Percentiles rank a stretch among this genome's conserved stretches.
Conservation (phyloP, 108 stramenopile genomes). For the Craspedostauros australis region DNA sequence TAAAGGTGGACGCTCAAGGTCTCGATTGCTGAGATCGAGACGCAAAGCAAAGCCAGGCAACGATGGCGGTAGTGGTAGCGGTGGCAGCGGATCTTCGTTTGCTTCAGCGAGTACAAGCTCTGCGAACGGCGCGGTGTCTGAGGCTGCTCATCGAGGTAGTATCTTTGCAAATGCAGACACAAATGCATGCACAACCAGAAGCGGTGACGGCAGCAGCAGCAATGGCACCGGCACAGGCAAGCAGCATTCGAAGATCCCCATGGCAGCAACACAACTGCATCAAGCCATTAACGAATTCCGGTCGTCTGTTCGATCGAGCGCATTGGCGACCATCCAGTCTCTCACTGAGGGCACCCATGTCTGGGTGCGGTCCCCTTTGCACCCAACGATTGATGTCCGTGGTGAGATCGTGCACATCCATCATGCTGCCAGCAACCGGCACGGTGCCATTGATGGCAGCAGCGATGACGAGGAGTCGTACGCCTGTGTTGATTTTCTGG, state of each 20-base stretch:
- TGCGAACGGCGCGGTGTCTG: too few species aligned
- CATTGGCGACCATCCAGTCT: constrained; percentile 21
- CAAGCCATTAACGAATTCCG: constrained; percentile 24
- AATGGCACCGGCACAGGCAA: background rate
- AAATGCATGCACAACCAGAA: background rate
- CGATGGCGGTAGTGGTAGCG: too few species aligned
- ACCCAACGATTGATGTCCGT: constrained; percentile 10
- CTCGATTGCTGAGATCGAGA: too few species aligned
- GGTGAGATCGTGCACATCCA: constrained; percentile 43
- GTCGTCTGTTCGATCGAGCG: constrained; percentile 23
- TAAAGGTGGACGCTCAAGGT: too few species aligned
- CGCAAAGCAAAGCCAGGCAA: too few species aligned
- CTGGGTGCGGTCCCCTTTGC: constrained; percentile 18
- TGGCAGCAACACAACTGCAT: constrained; percentile 34
- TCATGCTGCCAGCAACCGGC: too few species aligned
- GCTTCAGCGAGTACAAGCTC: too few species aligned
- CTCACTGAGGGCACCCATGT: constrained; percentile 38
- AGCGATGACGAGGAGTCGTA: constrained; percentile 11
- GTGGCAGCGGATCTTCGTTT: too few species aligned
- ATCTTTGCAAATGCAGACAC: too few species aligned
- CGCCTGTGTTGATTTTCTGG: constrained; percentile 36
- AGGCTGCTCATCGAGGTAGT: too few species aligned
- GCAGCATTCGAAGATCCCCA: background rate
- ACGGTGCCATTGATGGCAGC: too few species aligned
- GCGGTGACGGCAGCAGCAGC: background rate